Evolutionary conservation across 2,329 filamentous ascomycete species (phyloP), one percentile per base, ranked within the genome.

Genomic region (Neopestalotiopsis clavispora): DNA sequence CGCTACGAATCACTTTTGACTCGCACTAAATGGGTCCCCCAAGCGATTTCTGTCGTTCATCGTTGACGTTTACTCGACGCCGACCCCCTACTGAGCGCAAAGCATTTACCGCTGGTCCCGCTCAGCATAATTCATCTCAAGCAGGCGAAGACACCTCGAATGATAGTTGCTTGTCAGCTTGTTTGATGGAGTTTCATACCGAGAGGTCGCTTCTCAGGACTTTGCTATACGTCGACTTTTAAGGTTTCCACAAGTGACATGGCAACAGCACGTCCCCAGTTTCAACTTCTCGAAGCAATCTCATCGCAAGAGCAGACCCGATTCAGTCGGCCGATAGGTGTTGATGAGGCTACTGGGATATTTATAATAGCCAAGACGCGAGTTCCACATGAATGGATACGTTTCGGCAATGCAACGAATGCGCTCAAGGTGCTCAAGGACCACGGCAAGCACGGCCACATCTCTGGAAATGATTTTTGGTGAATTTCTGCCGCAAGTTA

Each of bases 211-310:
- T 52, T n/a, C 17, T n/a, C 45, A 10, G 45, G 17, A 17, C 17
- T 52, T 23, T 20, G 20, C 45, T 52, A 52, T 52, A 52, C 10
- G 45, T 52, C 14, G 45, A 52, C 17, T 20, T 52, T 52, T 52
- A 52, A 52, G 45, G 45, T 52, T 52, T 52, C 45, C 45, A 20
- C 45, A 52, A 52, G 45, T 20, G 45, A 52, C 45, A 52, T 52
- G 45, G 17, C 45, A 10, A 52, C 45, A 52, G 45, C 45, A 52
- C 45, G 45, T 52, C 45, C 45, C 45, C 23, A 60, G 58, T 60
- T 38, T 60, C 58, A 38, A 60, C 62, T 65, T 65, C 28, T 65
- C 38, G 62, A 65, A 56, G n/a, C 34, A 49, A 52, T 65, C 17
- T 63, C 28, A 62, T 62, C 30, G 32, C 59, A 62, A 62, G 9